These are phyloP conservation scores for Auriscalpium orientale DNA, from an alignment of 768 basidiomycete species.

Conservation along the genomic window DNA sequence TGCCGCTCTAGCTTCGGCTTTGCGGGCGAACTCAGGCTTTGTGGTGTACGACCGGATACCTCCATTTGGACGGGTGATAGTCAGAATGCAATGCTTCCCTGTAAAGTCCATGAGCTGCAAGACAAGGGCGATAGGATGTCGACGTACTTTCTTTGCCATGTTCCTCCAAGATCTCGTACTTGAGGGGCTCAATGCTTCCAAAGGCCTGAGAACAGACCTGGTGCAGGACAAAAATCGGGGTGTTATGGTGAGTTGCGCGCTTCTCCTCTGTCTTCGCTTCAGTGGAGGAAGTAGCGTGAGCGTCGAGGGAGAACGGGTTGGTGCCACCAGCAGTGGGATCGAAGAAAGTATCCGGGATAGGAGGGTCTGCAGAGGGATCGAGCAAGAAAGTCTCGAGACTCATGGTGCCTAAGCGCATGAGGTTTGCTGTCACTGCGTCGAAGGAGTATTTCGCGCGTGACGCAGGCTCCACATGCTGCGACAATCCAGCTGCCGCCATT, in stretches of 20 bases:
- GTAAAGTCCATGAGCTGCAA: background rate
- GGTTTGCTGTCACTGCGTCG: background rate
- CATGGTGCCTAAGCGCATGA: background rate
- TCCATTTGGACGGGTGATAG: conserved; percentile 50
- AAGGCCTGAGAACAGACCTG: conserved; percentile 20
- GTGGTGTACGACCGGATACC: conserved; percentile 46
- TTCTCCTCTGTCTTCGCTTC: background rate
- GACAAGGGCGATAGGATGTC: background rate
- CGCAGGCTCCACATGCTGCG: too few relatives aligned
- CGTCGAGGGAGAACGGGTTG: background rate
- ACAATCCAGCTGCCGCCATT: too few relatives aligned
- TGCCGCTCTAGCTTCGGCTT: conserved; percentile 46
- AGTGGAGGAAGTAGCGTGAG: background rate
- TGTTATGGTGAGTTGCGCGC: background rate
- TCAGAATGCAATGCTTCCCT: conserved; percentile 58
- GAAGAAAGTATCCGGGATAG: background rate
- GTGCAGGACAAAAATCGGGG: conserved; percentile 14
- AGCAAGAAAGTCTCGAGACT: background rate
- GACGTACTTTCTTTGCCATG: conserved; percentile 8
- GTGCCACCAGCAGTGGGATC: background rate
- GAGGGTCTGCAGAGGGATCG: background rate
- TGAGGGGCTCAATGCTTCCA: conserved; percentile 16
- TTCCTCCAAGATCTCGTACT: conserved; percentile 17
- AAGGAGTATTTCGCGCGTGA: background rate
- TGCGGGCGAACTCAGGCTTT: conserved; percentile 33